Evolutionary conservation across 768 basidiomycete genomes (phyloP).

Genomic region (Paxillus involutus): DNA sequence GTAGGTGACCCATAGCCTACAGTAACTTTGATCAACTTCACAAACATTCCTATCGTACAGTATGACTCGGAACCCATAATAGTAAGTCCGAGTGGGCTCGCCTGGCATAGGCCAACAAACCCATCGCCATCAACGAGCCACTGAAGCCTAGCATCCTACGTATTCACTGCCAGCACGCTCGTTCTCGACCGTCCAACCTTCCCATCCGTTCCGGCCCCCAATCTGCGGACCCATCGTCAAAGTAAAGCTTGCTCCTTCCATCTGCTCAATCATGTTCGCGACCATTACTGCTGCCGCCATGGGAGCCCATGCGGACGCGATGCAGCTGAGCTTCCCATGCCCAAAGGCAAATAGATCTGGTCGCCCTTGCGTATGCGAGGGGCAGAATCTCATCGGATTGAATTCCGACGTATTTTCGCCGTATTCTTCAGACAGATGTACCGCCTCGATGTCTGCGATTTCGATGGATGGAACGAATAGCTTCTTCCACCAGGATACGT

Average conservation of each 20-base stretch:
- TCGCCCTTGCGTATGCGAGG: constrained; percentile 18
- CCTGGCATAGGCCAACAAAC: background rate
- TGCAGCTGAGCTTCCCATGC: constrained; percentile 33
- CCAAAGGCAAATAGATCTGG: constrained; percentile 46
- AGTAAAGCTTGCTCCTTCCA: constrained; percentile 24
- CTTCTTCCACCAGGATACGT: constrained; percentile 14
- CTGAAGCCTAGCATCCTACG: too few relatives aligned
- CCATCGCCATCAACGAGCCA: too few relatives aligned
- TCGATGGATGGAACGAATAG: constrained; percentile 11
- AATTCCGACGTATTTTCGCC: constrained; percentile 40
- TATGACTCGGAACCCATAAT: too few relatives aligned
- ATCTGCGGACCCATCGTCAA: constrained; percentile 14
- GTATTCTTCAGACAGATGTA: constrained; percentile 19
- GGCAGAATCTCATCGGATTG: constrained; percentile 43
- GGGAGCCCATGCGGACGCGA: constrained; percentile 56
- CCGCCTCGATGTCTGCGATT: constrained; percentile 22
- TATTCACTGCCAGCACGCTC: background rate
- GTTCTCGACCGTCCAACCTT: constrained; percentile 37
- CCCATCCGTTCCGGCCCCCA: constrained; percentile 52
- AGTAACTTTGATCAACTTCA: too few relatives aligned
- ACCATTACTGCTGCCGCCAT: constrained; percentile 51
- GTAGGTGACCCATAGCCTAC: too few relatives aligned
- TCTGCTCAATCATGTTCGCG: constrained; percentile 39
- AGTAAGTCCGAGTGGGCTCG: background rate
- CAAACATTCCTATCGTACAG: constrained; percentile 9